These are phyloP conservation scores for Psophocarpus tetragonolobus DNA, from an alignment of 306 rosid species.

Conservation along the genomic window DNA sequence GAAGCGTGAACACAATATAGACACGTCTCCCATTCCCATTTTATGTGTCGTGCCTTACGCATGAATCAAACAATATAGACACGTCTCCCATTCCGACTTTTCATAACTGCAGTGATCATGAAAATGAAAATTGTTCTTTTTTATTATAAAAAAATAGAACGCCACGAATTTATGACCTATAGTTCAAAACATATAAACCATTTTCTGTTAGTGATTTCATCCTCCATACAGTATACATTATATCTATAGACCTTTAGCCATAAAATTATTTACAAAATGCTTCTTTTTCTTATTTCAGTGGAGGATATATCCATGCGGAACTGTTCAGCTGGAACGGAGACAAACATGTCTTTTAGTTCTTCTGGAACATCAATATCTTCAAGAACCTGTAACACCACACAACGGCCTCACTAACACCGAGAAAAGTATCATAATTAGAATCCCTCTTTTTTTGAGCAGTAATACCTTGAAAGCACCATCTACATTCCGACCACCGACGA, in stretches of 20 bases:
- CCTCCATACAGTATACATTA: too few species aligned
- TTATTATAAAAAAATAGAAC: neutral
- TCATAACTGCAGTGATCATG: neutral
- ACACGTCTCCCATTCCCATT: neutral
- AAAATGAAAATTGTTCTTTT: neutral
- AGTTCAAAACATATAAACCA: neutral
- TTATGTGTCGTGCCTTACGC: neutral
- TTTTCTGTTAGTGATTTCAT: neutral
- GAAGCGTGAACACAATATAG: neutral
- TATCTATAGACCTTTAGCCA: neutral
- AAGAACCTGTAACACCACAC: slow-evolving; percentile 59
- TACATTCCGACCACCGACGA: slow-evolving; percentile 82
- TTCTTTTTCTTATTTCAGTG: slow-evolving; percentile 67
- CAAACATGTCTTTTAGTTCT: slow-evolving; percentile 75
- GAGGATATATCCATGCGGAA: slow-evolving; percentile 89
- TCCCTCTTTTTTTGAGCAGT: slow-evolving; percentile 15
- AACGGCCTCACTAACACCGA: slow-evolving; percentile 21
- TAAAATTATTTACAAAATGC: slow-evolving; percentile 46
- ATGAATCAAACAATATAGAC: too few species aligned
- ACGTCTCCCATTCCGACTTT: too few species aligned
- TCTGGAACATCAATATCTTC: slow-evolving; percentile 78
- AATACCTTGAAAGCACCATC: slow-evolving; percentile 80
- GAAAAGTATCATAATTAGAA: neutral
- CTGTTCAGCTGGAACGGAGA: slow-evolving; percentile 71
- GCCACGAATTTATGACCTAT: neutral